Conservation (phyloP, 2,329 filamentous ascomycete genomes). For the Neobulgaria alba region DNA sequence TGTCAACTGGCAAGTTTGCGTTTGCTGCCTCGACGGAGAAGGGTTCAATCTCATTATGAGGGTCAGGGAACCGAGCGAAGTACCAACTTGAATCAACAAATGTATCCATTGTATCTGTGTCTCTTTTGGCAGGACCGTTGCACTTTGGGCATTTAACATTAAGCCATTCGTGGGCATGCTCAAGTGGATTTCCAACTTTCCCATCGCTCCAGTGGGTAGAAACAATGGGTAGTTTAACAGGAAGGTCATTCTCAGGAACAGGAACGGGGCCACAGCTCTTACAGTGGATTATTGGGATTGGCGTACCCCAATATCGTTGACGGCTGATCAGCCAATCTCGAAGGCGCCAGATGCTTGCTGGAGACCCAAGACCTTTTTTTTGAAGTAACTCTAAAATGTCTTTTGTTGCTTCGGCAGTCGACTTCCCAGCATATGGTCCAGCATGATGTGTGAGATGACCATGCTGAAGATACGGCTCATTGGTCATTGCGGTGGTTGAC, state of each 20-base stretch:
- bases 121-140: conserved; percentile 59
- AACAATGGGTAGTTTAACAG: conserved; percentile 65
- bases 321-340: conserved; percentile 86
- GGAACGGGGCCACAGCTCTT: conserved; percentile 66
- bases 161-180: conserved; percentile 62
- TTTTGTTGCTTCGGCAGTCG: conserved; percentile 53
- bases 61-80: conserved; percentile 70
- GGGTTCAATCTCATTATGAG: conserved; percentile 51
- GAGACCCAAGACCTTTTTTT: conserved; percentile 45
- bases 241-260: conserved; percentile 67
- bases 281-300: conserved; percentile 85
- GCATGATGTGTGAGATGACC: conserved; percentile 61
- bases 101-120: conserved; percentile 94
- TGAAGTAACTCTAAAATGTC: conserved; percentile 51
- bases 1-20: conserved; percentile 62
- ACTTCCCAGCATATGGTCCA: conserved; percentile 54
- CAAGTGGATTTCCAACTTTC: conserved; percentile 69
- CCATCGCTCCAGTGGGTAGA: conserved; percentile 59
- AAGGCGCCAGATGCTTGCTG: conserved; percentile 68
- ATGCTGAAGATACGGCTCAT: conserved; percentile 52
- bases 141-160: conserved; percentile 71
- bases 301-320: conserved; percentile 88
- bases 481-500: conserved; percentile 34
- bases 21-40: conserved; percentile 53
- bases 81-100: conserved; percentile 97